A percentile compares a stretch with the other conserved stretches of the same genome.
These are phyloP conservation scores for Primulina eburnea DNA, from an alignment of 257 asterid species.

Conservation along the genomic window DNA sequence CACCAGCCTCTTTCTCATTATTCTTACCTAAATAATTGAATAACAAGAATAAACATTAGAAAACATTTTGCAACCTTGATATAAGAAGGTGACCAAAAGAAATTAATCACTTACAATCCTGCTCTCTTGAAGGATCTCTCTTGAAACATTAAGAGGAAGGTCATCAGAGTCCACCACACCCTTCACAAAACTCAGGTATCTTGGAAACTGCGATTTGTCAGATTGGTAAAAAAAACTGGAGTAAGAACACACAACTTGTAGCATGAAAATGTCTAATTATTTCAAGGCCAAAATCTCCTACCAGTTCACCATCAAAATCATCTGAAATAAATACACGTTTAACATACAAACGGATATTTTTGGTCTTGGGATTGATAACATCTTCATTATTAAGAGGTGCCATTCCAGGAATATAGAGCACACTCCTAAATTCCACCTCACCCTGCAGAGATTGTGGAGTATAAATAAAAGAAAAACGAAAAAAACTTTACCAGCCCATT, in stretches of 20 bases:
- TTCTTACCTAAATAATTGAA: slow-evolving; percentile 66
- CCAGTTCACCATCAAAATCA: slow-evolving; percentile 99
- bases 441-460: slow-evolving; percentile 55
- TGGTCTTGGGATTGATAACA: slow-evolving; percentile 88
- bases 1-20: slow-evolving; percentile 94
- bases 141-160: slow-evolving; percentile 95
- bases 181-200: slow-evolving; percentile 97
- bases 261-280: background rate
- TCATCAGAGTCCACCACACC: slow-evolving; percentile 98
- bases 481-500: slow-evolving; percentile 7
- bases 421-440: slow-evolving; percentile 98
- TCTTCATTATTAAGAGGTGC: slow-evolving; percentile 97
- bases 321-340: slow-evolving; percentile 96
- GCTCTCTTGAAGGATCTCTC: slow-evolving; percentile 99
- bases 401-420: slow-evolving; percentile 95
- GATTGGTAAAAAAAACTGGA: slow-evolving; percentile 10
- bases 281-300: slow-evolving; percentile 33
- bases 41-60: slow-evolving; percentile 3
- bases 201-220: slow-evolving; percentile 69
- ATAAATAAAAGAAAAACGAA: slow-evolving; percentile 11
- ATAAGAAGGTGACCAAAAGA: background rate
- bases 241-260: background rate
- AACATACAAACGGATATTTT: slow-evolving; percentile 86
- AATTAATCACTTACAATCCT: slow-evolving; percentile 64
- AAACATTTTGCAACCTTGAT: background rate